These are phyloP conservation scores for Leptographium procerum DNA, from an alignment of 2,329 filamentous ascomycete species.

Conservation along the genomic window DNA sequence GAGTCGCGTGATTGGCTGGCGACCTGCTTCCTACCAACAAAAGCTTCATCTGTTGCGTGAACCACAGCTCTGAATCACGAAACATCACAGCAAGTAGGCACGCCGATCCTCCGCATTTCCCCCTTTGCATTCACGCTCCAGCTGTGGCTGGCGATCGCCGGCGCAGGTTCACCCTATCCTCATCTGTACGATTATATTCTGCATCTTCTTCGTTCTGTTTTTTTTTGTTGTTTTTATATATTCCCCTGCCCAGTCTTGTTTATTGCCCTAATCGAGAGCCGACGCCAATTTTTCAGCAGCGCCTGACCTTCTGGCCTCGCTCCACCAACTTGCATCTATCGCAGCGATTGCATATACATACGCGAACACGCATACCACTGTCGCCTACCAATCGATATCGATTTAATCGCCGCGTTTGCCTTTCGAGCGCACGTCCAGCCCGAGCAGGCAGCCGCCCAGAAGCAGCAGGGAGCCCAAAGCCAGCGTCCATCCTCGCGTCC, in stretches of 20 bases:
- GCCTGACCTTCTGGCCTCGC: not conserved
- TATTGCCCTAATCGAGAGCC: not conserved
- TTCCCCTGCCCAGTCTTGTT: not conserved
- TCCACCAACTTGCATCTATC: not conserved
- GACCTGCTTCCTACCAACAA: not conserved
- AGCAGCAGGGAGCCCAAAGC: not conserved
- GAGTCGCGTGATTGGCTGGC: slow-evolving; percentile 18
- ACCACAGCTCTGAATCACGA: not conserved
- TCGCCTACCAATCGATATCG: not conserved
- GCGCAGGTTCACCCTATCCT: not conserved
- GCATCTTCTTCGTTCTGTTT: not conserved
- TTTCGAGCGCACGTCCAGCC: not conserved
- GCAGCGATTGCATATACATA: not conserved
- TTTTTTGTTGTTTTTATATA: not conserved
- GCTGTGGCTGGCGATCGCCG: not conserved
- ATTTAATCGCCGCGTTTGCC: not conserved
- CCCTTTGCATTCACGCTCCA: not conserved
- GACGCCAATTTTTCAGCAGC: not conserved
- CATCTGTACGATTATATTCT: not conserved
- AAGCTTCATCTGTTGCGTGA: not conserved
- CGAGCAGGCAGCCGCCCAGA: not conserved
- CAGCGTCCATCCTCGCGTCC: not conserved
- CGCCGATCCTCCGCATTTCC: not conserved
- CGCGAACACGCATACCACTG: not conserved
- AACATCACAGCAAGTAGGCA: not conserved